Conservation (phyloP, 257 asterid species). For the Thymus mandschuricus region DNA sequence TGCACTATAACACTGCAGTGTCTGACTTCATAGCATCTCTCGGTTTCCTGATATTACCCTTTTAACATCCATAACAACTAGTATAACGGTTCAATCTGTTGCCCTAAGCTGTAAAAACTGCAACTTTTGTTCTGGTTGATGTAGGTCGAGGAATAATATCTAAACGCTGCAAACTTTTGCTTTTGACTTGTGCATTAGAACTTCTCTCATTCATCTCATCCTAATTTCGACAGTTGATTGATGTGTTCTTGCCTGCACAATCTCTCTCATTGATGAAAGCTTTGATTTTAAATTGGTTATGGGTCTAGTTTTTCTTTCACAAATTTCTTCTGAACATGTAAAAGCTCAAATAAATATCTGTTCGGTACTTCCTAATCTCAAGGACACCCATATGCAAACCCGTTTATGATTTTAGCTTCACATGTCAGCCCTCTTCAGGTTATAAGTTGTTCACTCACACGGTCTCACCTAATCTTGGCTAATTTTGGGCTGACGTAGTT, state of each 20-base stretch:
- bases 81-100: conserved; percentile 1
- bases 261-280: background rate
- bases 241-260: background rate
- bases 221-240: background rate
- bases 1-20: background rate
- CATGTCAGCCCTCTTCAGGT: no score
- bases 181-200: background rate
- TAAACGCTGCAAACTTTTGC: conserved; percentile 1
- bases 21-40: background rate
- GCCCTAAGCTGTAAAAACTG: background rate
- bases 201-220: background rate
- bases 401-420: no score
- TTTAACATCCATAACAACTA: background rate
- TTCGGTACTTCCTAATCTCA: background rate
- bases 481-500: background rate
- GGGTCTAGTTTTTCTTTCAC: background rate
- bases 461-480: no score
- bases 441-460: no score
- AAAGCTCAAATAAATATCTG: background rate
- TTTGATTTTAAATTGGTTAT: background rate
- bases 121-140: background rate
- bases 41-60: conserved; percentile 1
- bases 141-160: background rate
- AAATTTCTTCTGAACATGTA: background rate
- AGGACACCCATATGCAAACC: no score